phyloP scores from a whole-genome alignment of 2,329 filamentous ascomycete genomes.

The Leptographium procerum region DNA sequence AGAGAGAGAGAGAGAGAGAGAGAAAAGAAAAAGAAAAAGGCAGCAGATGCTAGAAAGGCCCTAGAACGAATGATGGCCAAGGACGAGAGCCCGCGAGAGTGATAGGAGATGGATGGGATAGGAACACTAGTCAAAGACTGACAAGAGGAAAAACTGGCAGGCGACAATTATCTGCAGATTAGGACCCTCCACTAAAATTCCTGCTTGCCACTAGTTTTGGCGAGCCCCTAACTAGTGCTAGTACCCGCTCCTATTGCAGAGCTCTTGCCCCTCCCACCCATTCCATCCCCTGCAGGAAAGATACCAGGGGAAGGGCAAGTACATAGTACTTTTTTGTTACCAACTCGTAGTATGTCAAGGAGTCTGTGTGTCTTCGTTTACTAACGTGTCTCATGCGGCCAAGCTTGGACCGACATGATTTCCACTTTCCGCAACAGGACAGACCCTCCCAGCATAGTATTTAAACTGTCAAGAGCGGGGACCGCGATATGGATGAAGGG shows the following conservation, averaged over 20 bases:
- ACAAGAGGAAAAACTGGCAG: not conserved
- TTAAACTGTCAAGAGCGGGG: too few relatives aligned
- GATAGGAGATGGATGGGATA: not conserved
- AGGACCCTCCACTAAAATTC: not conserved
- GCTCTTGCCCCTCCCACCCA: not conserved
- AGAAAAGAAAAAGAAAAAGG: not conserved
- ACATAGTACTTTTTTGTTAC: too few relatives aligned
- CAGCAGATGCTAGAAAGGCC: not conserved
- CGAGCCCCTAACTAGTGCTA: not conserved
- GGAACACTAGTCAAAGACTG: not conserved
- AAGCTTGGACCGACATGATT: not conserved
- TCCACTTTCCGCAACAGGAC: not conserved
- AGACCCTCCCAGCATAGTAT: not conserved
- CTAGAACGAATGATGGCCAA: slow-evolving; percentile 1
- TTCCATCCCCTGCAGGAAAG: not conserved
- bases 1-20: not conserved
- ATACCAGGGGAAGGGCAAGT: not conserved
- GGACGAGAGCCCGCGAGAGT: not conserved
- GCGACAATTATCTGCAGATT: not conserved
- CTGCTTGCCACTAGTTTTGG: not conserved
- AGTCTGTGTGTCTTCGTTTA: too few relatives aligned
- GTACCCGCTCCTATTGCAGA: not conserved
- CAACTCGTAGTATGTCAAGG: too few relatives aligned
- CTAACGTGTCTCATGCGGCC: not conserved
- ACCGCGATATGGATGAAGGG: not conserved